Conservation (phyloP, 352 stramenopile genomes). For the Phytophthora ramorum region DNA sequence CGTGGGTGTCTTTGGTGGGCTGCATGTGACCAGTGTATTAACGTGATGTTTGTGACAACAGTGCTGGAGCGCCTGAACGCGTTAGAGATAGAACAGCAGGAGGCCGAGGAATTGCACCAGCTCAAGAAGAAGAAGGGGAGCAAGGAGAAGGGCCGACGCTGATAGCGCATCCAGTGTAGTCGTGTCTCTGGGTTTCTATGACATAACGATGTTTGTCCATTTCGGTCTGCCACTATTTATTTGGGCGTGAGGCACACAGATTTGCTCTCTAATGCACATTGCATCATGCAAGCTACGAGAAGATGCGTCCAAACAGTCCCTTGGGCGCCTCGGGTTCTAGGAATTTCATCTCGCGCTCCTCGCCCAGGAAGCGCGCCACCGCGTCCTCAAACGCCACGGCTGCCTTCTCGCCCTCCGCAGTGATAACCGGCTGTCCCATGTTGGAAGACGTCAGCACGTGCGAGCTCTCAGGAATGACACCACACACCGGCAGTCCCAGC, state of each 20-base stretch:
- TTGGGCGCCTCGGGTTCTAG: conserved; percentile 86
- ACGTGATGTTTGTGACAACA: conserved; percentile 34
- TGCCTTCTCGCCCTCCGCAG: conserved; percentile 69
- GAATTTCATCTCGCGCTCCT: conserved; percentile 89
- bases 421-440: conserved; percentile 93
- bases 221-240: conserved; percentile 11
- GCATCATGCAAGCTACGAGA: conserved; percentile 36
- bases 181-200: conserved; percentile 21
- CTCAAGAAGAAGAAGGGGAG: conserved; percentile 73
- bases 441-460: conserved; percentile 94
- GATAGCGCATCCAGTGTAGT: conserved; percentile 28
- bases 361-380: conserved; percentile 91
- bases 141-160: conserved; percentile 78
- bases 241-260: background rate
- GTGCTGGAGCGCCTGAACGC: conserved; percentile 83
- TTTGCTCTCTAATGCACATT: background rate
- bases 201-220: conserved; percentile 22
- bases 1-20: background rate
- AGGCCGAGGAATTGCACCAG: conserved; percentile 79
- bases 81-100: conserved; percentile 80
- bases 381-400: conserved; percentile 89
- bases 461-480: conserved; percentile 91
- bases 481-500: conserved; percentile 89
- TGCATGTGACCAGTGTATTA: conserved; percentile 7
- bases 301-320: conserved; percentile 78